These are phyloP conservation scores for Neostapfia colusana DNA, from an alignment of 176 grass and related monocot species.

Conservation along the genomic window DNA sequence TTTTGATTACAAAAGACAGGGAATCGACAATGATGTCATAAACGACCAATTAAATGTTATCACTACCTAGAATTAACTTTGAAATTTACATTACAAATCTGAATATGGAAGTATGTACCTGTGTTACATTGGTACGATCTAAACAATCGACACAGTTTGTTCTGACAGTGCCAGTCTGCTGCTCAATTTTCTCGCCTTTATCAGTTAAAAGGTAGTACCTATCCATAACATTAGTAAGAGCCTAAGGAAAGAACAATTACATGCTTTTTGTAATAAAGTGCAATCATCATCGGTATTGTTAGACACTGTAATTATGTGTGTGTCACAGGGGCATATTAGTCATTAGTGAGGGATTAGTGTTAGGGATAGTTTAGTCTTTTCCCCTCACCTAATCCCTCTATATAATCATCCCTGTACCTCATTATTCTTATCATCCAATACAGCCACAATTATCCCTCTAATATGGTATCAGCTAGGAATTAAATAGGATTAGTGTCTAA, in stretches of 20 bases:
- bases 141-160: constrained; percentile 95
- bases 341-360: no score
- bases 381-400: no score
- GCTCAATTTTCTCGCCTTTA: constrained; percentile 59
- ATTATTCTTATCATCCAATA: no score
- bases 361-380: no score
- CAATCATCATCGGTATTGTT: neutral
- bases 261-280: neutral
- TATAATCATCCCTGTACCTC: no score
- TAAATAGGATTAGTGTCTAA: no score
- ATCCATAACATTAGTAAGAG: constrained; percentile 24
- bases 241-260: neutral
- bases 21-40: neutral
- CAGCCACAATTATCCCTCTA: no score
- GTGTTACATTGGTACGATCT: constrained; percentile 96
- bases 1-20: neutral
- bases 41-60: neutral
- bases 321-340: no score
- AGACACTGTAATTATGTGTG: no score
- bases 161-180: constrained; percentile 76
- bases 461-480: no score
- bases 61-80: neutral
- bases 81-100: neutral
- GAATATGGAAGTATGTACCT: constrained; percentile 48
- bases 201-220: constrained; percentile 82